Base-by-base conservation (phyloP, 2,329 filamentous ascomycete genomes). In the Conoideocrella luteorostrata region DNA sequence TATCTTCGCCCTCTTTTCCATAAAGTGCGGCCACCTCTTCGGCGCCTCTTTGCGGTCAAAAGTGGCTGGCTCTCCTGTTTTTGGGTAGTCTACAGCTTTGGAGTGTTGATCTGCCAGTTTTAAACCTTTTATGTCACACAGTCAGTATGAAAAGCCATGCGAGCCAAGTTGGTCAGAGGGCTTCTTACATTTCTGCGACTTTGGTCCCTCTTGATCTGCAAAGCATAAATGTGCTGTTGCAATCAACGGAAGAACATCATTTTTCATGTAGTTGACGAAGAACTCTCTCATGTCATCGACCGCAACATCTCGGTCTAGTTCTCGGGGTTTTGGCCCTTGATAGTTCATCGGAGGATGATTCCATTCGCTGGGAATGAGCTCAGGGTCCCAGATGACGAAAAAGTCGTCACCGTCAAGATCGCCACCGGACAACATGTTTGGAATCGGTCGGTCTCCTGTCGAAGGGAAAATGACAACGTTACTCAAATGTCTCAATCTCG, bases 371-470 rank as follows among this genome's bases (percentile, higher is more conserved):
- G 88, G 88, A 21, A 94, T 70, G 6, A 98, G 68, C 12, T 78
- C 75, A 18, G 72, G 61, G 52, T 98, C 90, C 91, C 93, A 98
- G 36, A 96, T 84, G 5, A 97, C 81, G 44, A 97, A 83, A 59
- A 89, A 98, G 58, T 98, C 93, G 55, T 98, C 93, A 0, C 93
- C 93, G 57, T 98, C 93, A 0, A 98, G 74, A 57, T 98, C 93
- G 0, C 93, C 93, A 2, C 93, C 93, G 4, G 93, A 95, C 50
- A 93, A 89, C 91, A 97, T 97, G 56, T 86, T 89, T 1, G 90
- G 81, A 18, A 98, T 68, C 50, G 95, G 88, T 13, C 85, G 75
- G 56, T 96, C 88, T 0, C 91, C 91, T 0, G 71, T 83, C 28
- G 86, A 80, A 1, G 93, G 88, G 39, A 98, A 84, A 0, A 97